Evolutionary conservation across 176 grass and related monocot genomes (phyloP).

Genomic region (Zea mays): Zm-B73-REFERENCE-NAM-5.0 NC_050098.1:2807501-2808000

Average conservation of each 20-base stretch:
- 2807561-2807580: constrained; percentile 71
- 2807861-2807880: background rate
- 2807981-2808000: too few species aligned
- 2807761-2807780: constrained; percentile 24
- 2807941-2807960: too few species aligned
- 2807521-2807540: background rate
- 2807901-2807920: background rate
- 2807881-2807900: background rate
- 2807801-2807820: constrained; percentile 28
- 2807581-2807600: constrained; percentile 48
- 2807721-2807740: background rate
- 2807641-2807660: constrained; percentile 21
- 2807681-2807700: constrained; percentile 24
- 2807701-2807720: background rate
- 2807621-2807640: constrained; percentile 3
- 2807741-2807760: background rate
- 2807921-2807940: background rate
- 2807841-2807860: background rate
- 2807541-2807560: constrained; percentile 36
- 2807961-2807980: too few species aligned
- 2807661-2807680: constrained; percentile 1
- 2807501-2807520: background rate
- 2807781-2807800: constrained; percentile 7
- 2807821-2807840: constrained; percentile 3
- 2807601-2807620: constrained; percentile 9